phyloP scores from a whole-genome alignment of 768 basidiomycete genomes.

The Coprinopsis sp. region DNA sequence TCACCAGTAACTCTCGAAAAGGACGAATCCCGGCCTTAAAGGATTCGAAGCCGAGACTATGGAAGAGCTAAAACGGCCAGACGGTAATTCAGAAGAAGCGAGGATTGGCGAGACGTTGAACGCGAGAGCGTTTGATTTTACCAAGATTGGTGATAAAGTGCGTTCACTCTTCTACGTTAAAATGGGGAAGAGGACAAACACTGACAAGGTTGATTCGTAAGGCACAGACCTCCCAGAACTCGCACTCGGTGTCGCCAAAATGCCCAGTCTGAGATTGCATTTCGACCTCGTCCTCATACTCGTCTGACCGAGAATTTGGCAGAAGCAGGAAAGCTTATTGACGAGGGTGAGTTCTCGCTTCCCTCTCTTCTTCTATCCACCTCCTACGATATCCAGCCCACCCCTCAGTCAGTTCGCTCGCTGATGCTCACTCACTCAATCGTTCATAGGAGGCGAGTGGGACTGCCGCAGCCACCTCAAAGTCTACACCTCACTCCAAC shows the following conservation, averaged over 20 bases:
- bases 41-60: constrained; percentile 66
- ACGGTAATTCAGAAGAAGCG: constrained; percentile 78
- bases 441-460: no score
- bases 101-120: constrained; percentile 84
- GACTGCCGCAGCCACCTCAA: no score
- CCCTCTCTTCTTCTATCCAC: not conserved
- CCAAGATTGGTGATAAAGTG: constrained; percentile 81
- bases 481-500: no score
- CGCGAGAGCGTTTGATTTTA: constrained; percentile 79
- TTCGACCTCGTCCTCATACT: constrained; percentile 92
- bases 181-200: no score
- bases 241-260: constrained; percentile 82
- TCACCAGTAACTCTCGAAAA: constrained; percentile 17
- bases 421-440: no score
- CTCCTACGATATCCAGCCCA: not conserved
- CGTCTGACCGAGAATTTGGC: no score
- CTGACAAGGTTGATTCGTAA: constrained; percentile 34
- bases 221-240: constrained; percentile 79
- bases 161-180: not conserved
- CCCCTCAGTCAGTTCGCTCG: no score
- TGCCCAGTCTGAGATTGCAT: constrained; percentile 84
- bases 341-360: no score
- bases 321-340: no score
- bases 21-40: constrained; percentile 39
- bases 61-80: constrained; percentile 66